phyloP scores from a whole-genome alignment of 1,284 basidiomycete genomes.

The Amylostereum areolatum region DNA sequence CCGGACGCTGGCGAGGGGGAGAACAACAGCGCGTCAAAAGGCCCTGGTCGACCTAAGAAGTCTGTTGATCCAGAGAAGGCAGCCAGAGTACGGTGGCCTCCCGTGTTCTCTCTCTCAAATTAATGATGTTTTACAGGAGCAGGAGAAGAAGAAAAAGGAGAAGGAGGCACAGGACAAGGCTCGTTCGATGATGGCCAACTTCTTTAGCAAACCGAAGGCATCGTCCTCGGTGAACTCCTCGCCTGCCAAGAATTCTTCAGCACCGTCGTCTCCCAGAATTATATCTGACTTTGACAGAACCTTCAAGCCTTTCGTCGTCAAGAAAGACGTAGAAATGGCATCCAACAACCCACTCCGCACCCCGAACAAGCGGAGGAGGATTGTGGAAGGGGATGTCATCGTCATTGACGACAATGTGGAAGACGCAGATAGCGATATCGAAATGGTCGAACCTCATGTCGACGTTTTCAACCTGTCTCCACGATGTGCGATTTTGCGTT shows the following conservation, averaged over 20 bases:
- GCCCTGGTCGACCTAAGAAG: slow-evolving; percentile 41
- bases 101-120: slow-evolving; percentile 1
- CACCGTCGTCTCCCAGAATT: slow-evolving; percentile 30
- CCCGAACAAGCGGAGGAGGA: slow-evolving; percentile 17
- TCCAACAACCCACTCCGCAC: slow-evolving; percentile 62
- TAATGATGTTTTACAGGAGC: slow-evolving; percentile 39
- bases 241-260: slow-evolving; percentile 28
- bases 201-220: slow-evolving; percentile 60
- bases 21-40: slow-evolving; percentile 22
- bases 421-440: slow-evolving; percentile 20
- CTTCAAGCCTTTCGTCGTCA: slow-evolving; percentile 74
- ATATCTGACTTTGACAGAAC: slow-evolving; percentile 63
- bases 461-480: slow-evolving; percentile 24
- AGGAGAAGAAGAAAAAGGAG: slow-evolving; percentile 66
- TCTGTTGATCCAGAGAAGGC: slow-evolving; percentile 49
- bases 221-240: slow-evolving; percentile 18
- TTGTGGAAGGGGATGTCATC: slow-evolving; percentile 40
- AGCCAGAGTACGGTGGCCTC: slow-evolving; percentile 42
- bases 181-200: slow-evolving; percentile 67
- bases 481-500: slow-evolving; percentile 28
- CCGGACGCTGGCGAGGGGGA: slow-evolving; percentile 12
- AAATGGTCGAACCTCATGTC: slow-evolving; percentile 14
- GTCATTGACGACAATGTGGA: slow-evolving; percentile 40
- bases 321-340: slow-evolving; percentile 66
- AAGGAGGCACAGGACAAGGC: slow-evolving; percentile 66